Conservation (phyloP, 441 rosid genomes). For the Bruguiera hainesii region DNA sequence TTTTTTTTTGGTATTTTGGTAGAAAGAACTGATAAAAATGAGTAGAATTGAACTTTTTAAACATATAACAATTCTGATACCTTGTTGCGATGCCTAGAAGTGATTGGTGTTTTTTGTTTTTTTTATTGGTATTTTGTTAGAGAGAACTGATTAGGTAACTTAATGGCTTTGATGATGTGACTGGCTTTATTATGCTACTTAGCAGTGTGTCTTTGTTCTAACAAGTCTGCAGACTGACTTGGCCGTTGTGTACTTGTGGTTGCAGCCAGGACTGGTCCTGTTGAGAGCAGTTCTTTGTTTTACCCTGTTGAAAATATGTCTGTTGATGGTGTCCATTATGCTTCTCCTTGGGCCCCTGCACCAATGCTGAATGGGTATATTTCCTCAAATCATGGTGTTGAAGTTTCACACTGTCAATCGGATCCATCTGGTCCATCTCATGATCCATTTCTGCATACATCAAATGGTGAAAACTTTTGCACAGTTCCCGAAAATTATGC, state of each 20-base stretch:
- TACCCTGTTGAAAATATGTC: conserved; percentile 54
- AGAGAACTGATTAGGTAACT: not conserved
- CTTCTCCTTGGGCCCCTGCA: conserved; percentile 64
- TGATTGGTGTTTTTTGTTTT: too few species aligned
- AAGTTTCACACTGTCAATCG: conserved; percentile 51
- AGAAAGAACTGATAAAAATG: not conserved
- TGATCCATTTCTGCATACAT: conserved; percentile 45
- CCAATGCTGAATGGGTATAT: conserved; percentile 52
- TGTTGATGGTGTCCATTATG: conserved; percentile 48
- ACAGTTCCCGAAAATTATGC: conserved; percentile 48
- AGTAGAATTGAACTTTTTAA: conserved; percentile 12
- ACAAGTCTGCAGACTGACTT: conserved; percentile 9
- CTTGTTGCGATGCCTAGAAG: not conserved
- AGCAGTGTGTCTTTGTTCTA: conserved; percentile 1
- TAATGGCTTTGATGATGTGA: not conserved
- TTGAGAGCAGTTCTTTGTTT: conserved; percentile 50
- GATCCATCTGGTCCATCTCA: conserved; percentile 51
- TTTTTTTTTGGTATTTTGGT: too few species aligned
- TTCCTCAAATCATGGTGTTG: conserved; percentile 44
- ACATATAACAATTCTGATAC: not conserved
- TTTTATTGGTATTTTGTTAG: too few species aligned
- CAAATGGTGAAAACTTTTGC: conserved; percentile 42
- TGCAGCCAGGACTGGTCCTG: conserved; percentile 53
- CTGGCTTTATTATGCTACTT: conserved; percentile 5
- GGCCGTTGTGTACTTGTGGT: conserved; percentile 15